phyloP scores from a whole-genome alignment of 352 stramenopile species.

The Pythium dissotocum region DNA sequence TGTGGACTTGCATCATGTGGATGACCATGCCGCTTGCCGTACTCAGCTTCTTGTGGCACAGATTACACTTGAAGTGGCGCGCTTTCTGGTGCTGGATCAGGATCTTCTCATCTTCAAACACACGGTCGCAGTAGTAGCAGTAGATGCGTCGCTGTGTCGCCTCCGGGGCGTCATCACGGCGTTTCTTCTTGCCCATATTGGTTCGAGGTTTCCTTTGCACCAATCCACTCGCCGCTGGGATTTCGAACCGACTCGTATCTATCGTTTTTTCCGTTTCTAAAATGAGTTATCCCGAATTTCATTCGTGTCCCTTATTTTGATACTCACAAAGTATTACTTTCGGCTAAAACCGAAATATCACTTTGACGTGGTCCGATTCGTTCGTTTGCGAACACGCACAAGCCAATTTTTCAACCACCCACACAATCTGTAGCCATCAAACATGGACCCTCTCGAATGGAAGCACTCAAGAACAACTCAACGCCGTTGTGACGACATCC shows the following conservation, averaged over 20 bases:
- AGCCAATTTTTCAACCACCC: background rate
- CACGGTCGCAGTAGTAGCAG: constrained; percentile 93
- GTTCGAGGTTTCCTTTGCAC: constrained; percentile 7
- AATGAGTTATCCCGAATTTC: background rate
- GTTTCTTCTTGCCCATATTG: constrained; percentile 86
- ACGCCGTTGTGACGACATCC: background rate
- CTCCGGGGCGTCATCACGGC: constrained; percentile 54
- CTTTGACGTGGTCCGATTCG: background rate
- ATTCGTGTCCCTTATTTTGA: constrained; percentile 1
- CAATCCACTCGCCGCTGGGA: constrained; percentile 4
- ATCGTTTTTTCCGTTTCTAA: constrained; percentile 23
- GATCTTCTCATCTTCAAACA: constrained; percentile 91
- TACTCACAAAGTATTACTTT: background rate
- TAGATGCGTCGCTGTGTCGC: constrained; percentile 68
- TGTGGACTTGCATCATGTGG: constrained; percentile 89
- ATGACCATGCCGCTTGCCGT: constrained; percentile 89
- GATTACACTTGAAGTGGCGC: constrained; percentile 91
- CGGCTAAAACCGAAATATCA: constrained; percentile 5
- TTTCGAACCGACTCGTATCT: constrained; percentile 15
- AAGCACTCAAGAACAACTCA: background rate
- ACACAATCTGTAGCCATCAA: background rate
- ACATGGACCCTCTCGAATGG: background rate
- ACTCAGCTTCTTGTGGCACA: constrained; percentile 91
- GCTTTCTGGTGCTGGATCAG: constrained; percentile 94
- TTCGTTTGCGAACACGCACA: background rate